Evolutionary conservation across 202 grass and related monocot genomes (phyloP).

Genomic region (Carex sylvatica): DNA sequence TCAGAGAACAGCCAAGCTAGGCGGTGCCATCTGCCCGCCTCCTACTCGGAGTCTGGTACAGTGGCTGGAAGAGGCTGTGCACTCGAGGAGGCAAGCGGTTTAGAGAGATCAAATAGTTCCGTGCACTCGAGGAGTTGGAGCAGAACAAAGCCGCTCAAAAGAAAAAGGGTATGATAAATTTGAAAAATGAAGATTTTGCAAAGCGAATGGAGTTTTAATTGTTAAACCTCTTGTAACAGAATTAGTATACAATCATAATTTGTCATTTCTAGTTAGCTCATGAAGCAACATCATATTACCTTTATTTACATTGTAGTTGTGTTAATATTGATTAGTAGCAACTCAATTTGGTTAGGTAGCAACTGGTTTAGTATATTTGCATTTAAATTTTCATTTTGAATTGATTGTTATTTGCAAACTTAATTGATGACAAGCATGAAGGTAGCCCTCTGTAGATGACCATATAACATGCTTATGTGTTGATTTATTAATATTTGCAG

Average conservation of each 20-base stretch:
- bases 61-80: constrained; percentile 45
- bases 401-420: neutral
- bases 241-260: neutral
- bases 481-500: constrained; percentile 16
- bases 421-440: neutral
- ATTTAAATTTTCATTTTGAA: neutral
- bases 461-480: constrained; percentile 7
- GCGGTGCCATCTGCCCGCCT: neutral
- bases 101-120: no score
- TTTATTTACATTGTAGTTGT: neutral
- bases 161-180: no score
- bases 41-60: constrained; percentile 23
- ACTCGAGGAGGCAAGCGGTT: constrained; percentile 76
- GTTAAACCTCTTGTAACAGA: no score
- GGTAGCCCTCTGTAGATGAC: neutral
- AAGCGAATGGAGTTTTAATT: no score
- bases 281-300: neutral
- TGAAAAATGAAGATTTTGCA: no score
- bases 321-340: neutral
- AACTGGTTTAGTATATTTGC: neutral
- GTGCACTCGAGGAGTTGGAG: no score
- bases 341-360: neutral
- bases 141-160: no score
- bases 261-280: neutral
- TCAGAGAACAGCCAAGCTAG: constrained; percentile 35